These are phyloP conservation scores for Penicillium sp. DNA, from an alignment of 2,329 filamentous ascomycete species.

Conservation along the genomic window DNA sequence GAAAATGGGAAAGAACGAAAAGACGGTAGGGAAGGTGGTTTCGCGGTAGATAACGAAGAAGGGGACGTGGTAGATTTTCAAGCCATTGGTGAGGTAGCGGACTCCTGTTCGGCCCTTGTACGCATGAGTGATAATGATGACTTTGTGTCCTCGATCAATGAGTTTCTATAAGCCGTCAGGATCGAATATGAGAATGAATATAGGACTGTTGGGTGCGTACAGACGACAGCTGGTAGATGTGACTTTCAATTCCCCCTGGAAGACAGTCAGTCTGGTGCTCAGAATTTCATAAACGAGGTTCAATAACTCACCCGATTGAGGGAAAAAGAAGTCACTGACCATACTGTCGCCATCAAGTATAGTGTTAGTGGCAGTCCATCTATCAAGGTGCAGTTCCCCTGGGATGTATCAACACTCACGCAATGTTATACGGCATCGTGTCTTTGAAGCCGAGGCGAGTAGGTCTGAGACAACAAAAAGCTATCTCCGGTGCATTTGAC, in stretches of 20 bases:
- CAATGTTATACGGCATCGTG: constrained; percentile 71
- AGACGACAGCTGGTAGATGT: constrained; percentile 95
- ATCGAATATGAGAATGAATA: constrained; percentile 15
- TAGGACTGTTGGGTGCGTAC: constrained; percentile 42
- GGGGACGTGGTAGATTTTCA: constrained; percentile 97
- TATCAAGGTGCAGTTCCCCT: constrained; percentile 4
- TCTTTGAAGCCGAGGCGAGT: constrained; percentile 28
- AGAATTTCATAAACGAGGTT: not conserved
- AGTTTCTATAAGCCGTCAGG: constrained; percentile 65
- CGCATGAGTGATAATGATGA: constrained; percentile 95
- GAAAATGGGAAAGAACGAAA: constrained; percentile 98
- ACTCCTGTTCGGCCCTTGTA: constrained; percentile 90
- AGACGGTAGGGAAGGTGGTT: constrained; percentile 92
- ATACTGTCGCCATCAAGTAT: constrained; percentile 57
- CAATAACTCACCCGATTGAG: constrained; percentile 69
- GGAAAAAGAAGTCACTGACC: constrained; percentile 99
- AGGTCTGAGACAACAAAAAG: constrained; percentile 16
- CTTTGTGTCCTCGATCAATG: constrained; percentile 95
- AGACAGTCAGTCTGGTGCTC: constrained; percentile 18
- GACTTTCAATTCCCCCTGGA: constrained; percentile 84
- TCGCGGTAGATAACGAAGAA: constrained; percentile 95
- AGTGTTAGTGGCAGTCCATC: not conserved
- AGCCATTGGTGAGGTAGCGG: constrained; percentile 92
- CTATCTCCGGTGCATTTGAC: not conserved
- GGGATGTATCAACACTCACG: constrained; percentile 51